phyloP scores from a whole-genome alignment of 345 rosid species.

The Rhodamnia argentea region DNA sequence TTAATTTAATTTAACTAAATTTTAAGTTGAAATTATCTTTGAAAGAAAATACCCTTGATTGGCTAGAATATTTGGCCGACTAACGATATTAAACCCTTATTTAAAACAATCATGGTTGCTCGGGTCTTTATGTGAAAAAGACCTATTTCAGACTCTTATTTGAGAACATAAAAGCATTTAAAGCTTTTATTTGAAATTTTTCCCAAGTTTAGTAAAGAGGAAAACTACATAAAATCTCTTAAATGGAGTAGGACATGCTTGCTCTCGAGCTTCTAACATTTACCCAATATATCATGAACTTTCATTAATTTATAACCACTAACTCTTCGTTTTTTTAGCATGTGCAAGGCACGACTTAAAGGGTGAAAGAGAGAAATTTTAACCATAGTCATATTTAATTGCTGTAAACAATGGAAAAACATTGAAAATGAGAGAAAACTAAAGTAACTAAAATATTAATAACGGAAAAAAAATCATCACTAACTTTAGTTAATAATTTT shows the following conservation, averaged over 20 bases:
- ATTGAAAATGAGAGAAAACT: background rate
- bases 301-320: background rate
- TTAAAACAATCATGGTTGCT: no score
- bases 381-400: background rate
- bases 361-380: background rate
- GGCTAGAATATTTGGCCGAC: no score
- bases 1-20: no score
- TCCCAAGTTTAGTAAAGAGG: background rate
- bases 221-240: background rate
- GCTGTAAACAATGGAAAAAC: background rate
- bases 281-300: background rate
- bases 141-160: no score
- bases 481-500: background rate
- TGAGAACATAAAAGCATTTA: no score
- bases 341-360: background rate
- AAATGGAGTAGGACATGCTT: background rate
- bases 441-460: background rate
- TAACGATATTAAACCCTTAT: no score
- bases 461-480: background rate
- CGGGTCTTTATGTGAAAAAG: no score
- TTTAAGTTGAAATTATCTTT: no score
- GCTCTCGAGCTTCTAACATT: background rate
- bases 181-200: no score
- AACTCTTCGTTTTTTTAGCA: fast-evolving
- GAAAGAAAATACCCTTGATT: no score